These are phyloP conservation scores for Calycina herbarum DNA, from an alignment of 2,329 filamentous ascomycete species.

Conservation along the genomic window DNA sequence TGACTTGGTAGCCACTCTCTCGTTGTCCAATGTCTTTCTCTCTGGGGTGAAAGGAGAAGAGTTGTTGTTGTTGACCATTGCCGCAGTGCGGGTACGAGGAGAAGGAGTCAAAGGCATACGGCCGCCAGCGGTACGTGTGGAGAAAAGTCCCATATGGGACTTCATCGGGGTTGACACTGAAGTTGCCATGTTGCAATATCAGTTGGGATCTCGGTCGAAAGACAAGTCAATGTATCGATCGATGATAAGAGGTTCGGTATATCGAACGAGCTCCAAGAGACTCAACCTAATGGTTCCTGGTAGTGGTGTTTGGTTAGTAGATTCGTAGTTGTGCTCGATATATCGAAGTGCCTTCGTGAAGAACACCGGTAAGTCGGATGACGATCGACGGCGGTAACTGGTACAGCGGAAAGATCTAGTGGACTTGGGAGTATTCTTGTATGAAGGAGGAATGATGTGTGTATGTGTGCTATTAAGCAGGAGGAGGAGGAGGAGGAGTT, in stretches of 20 bases:
- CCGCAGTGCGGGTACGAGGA: slow-evolving; percentile 63
- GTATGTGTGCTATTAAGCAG: slow-evolving; percentile 26
- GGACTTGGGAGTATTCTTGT: slow-evolving; percentile 36
- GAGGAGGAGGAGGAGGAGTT: slow-evolving; percentile 38
- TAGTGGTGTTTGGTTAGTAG: slow-evolving; percentile 48
- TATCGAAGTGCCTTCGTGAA: slow-evolving; percentile 48
- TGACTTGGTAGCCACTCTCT: slow-evolving; percentile 61
- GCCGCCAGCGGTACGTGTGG: slow-evolving; percentile 87
- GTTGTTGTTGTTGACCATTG: slow-evolving; percentile 54
- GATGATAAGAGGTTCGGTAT: slow-evolving; percentile 38
- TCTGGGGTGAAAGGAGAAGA: slow-evolving; percentile 79
- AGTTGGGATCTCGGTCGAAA: slow-evolving; percentile 46
- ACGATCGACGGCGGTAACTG: slow-evolving; percentile 48
- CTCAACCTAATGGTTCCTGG: slow-evolving; percentile 60
- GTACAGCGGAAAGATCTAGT: slow-evolving; percentile 51
- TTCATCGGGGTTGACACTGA: slow-evolving; percentile 88
- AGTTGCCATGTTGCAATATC: slow-evolving; percentile 72
- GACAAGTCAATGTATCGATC: slow-evolving; percentile 52
- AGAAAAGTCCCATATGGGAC: slow-evolving; percentile 92
- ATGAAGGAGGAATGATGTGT: slow-evolving; percentile 28
- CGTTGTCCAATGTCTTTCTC: slow-evolving; percentile 53
- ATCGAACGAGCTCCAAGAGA: slow-evolving; percentile 58
- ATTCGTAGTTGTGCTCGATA: slow-evolving; percentile 48
- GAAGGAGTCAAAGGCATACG: slow-evolving; percentile 94
- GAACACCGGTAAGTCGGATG: slow-evolving; percentile 46